Base-by-base conservation (phyloP, 2,329 filamentous ascomycete genomes). In the Corinectria fuckeliana region DNA sequence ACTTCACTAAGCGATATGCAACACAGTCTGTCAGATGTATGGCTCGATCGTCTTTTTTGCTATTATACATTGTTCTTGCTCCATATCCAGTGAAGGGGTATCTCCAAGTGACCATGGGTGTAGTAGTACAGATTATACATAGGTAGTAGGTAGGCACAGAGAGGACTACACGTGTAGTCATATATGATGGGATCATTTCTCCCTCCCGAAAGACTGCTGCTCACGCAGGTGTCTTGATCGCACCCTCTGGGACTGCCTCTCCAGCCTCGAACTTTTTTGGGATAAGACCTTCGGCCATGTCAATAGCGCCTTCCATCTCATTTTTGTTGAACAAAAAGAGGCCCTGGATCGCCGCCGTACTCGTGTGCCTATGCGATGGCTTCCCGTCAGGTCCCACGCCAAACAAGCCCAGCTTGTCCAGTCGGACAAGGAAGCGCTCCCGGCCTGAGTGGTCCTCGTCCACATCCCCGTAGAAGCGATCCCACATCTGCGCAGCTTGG, bases 311-410 rank as follows among this genome's bases (percentile, higher is more conserved):
- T 66, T 93, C 84, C 81, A 93, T 91, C 69, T 96, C 85, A 64
- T 89, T 91, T 79, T 99, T 99, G 78, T 98, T 96, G 75, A 96
- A 96, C 74, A 98, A 76, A 76, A 99, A 99, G 42, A 99, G 77
- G 0, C 95, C 95, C 76, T 99, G 95, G 26, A 99, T 87, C 20
- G 93, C 92, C 25, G 95, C 95, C 4, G 94, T 93, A 74, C 93
- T 98, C 14, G 92, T 91, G 58, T 79, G 80, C 45, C 81, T 80
- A 38, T 78, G 76, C 4, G 78, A 81, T 3, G 78, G 73, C 56
- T 79, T 78, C 3, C 77, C 77, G 18, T 82, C 82, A 23, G 79
- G 71, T 20, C 79, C 81, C 50, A 85, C 81, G 16, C 87, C 84
- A 52, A 96, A 86, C 23, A 97, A 76, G 0, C 90, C 89, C 14